Evolutionary conservation across 768 basidiomycete genomes (phyloP).

Genomic region (Nevesoporus exiguus): DNA sequence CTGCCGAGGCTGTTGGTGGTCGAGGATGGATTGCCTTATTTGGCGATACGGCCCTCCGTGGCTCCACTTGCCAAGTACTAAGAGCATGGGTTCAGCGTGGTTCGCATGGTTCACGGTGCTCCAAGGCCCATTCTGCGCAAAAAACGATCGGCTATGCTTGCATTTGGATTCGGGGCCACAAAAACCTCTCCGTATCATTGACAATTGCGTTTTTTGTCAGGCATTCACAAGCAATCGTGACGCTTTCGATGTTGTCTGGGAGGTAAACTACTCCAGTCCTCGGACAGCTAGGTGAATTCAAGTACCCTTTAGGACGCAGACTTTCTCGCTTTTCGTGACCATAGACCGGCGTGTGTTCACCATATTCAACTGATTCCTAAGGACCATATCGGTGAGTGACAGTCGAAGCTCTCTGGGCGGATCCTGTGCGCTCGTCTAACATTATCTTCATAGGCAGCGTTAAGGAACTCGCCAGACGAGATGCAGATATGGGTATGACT

Average conservation of each 20-base stretch:
- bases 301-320: slow-evolving; percentile 36
- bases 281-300: neutral
- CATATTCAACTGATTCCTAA: slow-evolving; percentile 54
- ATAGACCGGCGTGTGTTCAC: slow-evolving; percentile 44
- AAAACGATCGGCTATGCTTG: neutral
- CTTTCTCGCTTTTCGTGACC: slow-evolving; percentile 53
- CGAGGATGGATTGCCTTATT: slow-evolving; percentile 12
- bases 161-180: neutral
- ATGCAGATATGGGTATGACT: slow-evolving; percentile 49
- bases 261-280: slow-evolving; percentile 31
- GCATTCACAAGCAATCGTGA: slow-evolving; percentile 33
- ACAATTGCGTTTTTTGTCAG: slow-evolving; percentile 40
- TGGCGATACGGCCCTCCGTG: too few relatives aligned
- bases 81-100: neutral
- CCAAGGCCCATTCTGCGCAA: neutral
- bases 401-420: slow-evolving; percentile 3
- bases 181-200: neutral
- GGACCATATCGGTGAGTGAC: slow-evolving; percentile 48
- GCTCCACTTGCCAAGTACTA: neutral
- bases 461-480: slow-evolving; percentile 39
- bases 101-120: slow-evolving; percentile 14
- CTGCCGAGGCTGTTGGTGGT: neutral
- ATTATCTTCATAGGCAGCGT: slow-evolving; percentile 47
- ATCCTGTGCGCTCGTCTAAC: neutral
- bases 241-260: slow-evolving; percentile 48